Evolutionary conservation across 257 asterid species (phyloP), one percentile per base, ranked within the genome.

Genomic region (Cinchona pubescens): DNA sequence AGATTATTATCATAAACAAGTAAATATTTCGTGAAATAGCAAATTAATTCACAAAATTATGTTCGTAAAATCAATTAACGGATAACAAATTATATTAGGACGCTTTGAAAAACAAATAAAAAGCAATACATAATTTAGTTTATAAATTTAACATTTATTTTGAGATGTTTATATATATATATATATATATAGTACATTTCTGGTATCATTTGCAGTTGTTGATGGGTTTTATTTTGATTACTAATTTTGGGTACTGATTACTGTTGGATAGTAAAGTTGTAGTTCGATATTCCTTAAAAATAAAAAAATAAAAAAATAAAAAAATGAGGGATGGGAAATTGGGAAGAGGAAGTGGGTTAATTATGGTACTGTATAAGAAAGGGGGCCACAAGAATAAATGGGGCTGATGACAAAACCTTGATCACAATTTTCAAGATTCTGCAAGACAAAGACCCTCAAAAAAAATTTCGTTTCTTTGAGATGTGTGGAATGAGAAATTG

Each of bases 361-460:
- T 82, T 79, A 81, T 78, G 76, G 86, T 79, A 81, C 89, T 73
- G 76, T 69, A 67, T 53, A 51, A 40, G 45, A 66, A 71, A 15
- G 46, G 85, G 85, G 92, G 82, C 87, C 88, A 83, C 85, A 66
- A 32, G 79, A 79, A 79, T 84, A 86, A 85, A 85, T 87, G 80
- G 74, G 65, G 74, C 65, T 75, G 76, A 76, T 82, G 79, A 71
- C 75, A 76, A 68, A 81, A 75, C 45, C 74, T 79, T 84, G 72
- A 70, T 83, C 86, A 79, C 90, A 86, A 84, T 75, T 82, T 81
- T 82, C 89, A 81, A 88, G 85, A 88, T 66, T 84, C 58, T 73
- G 75, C 71, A 7, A 30, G 76, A 72, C 43, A 72, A 72, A 67
- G 69, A 67, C 74, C 73, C 42, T 35, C 67, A 66, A 35, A 32